Base-by-base conservation (phyloP, 208 protist species). In the Trypanosoma platydactyli region DNA sequence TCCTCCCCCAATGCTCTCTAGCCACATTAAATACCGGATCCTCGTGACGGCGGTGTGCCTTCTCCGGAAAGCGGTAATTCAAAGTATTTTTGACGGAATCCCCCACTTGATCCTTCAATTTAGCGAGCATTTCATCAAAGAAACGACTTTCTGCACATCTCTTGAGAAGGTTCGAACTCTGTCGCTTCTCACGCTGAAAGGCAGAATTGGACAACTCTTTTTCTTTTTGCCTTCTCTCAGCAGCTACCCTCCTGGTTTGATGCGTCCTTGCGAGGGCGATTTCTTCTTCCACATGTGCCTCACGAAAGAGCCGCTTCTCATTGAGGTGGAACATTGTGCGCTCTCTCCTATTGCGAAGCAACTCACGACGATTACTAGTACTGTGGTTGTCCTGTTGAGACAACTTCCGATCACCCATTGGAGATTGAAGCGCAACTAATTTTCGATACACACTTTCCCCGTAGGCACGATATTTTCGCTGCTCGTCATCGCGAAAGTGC, bases 381-480 rank as follows among this genome's bases (percentile, higher is more conserved):
- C 16, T 46, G n/a, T n/a, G n/a, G 44, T 35, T 16, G 1, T 13
- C 20, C 29, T 45, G 24, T 35, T 29, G 13, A 24, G 13, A 30
- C 1, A 55, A 41, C 33, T 20, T 59, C 25, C 33, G 30, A 20
- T 59, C 42, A 46, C 9, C 22, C 33, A 67, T 5, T 40, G 25
- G 24, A 54, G 51, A 18, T 9, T 62, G 42, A 22, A 62, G 9
- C 3, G 42, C 9, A 45, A 29, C 12, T 18, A 69, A 46, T 44
- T 44, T 54, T 54, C 24, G 40, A 45, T 62, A 41, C 24, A n/a
- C 15, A 52, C 27, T 55, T 16, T 15, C 25, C 35, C 59, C 56
- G 29, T 72, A 58, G 5, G 45, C 35, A 46, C 67, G 56, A 64
- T 58, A 72, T 18, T 63, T 68, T 68, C 40, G 62, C 35, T 24